Evolutionary conservation across 2,329 filamentous ascomycete species (phyloP), one percentile per base, ranked within the genome.

Genomic region (Rhynchosporium graminicola): DNA sequence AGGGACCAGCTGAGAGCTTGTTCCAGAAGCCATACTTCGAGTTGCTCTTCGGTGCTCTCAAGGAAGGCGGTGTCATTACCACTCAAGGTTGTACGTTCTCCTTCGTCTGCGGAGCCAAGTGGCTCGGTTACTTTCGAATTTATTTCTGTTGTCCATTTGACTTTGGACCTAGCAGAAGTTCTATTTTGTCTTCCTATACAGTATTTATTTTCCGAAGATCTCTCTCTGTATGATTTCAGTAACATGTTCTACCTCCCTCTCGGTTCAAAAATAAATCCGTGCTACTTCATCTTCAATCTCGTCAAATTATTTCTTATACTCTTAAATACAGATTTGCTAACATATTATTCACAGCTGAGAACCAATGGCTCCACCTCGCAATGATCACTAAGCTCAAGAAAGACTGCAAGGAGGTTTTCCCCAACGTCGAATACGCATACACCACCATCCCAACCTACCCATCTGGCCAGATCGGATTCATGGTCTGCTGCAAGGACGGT

Each of bases 1-100:
- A 98, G 77, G 95, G 95, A 68, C 95, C 95, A 38, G 95, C 95
- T 71, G 93, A 98, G 86, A 89, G 86, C 74, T 86, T 99, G 69
- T 99, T 99, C 89, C 87, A 98, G 86, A 97, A 97, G 85, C 89
- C 92, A 66, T 99, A 99, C 86, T 99, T 98, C 80, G 84, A 97
- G 84, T 88, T 99, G 71, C 86, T 99, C 67, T 84, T 89, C 78
- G 90, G 88, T 75, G 95, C 95, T 73, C 87, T 98, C 73, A 88
- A 91, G 71, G 92, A 97, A 74, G 94, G 93, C 80, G 95, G 95
- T 82, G 92, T 99, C 76, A 98, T 99, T 81, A 94, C 92, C 80
- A 99, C 95, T 77, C 95, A 99, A 97, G 95, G 95, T 99, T 96
- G 92, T 96, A 92, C 86, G 92, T 91, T 83, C 87, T 88, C 87